A percentile compares a stretch with the other conserved stretches of the same genome.
Conservation (phyloP, 768 basidiomycete species). For the Sarcodon sp. region DNA sequence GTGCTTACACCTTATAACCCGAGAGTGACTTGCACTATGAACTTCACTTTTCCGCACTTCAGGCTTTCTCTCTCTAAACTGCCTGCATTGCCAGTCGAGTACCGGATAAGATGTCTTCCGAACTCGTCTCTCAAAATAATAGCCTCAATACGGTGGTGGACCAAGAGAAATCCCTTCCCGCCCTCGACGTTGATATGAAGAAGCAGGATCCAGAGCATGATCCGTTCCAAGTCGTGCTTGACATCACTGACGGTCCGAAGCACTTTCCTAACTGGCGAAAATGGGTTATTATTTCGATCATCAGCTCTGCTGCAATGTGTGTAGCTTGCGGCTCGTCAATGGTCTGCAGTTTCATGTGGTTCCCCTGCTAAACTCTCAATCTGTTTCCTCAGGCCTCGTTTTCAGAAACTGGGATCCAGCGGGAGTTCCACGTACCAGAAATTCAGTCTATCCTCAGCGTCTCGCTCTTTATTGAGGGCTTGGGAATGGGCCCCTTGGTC, state of each 20-base stretch:
- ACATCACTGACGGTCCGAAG: conserved; percentile 10
- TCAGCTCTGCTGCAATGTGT: conserved; percentile 11
- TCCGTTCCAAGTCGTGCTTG: conserved; percentile 3
- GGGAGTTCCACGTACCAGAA: conserved; percentile 21
- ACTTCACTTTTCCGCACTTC: too few species aligned
- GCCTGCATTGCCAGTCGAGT: too few species aligned
- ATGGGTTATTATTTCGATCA: conserved; percentile 11
- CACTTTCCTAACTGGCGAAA: conserved; percentile 5
- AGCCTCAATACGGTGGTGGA: too few species aligned
- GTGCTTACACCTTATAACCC: too few species aligned
- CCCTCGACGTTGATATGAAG: too few species aligned
- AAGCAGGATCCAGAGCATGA: too few species aligned
- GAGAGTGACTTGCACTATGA: too few species aligned
- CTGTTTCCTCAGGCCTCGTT: conserved; percentile 15
- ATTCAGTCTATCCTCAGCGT: conserved; percentile 29
- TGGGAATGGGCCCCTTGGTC: conserved; percentile 17
- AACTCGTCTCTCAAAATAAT: too few species aligned
- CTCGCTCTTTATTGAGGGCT: conserved; percentile 24
- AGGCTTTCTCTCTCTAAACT: too few species aligned
- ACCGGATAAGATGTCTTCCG: too few species aligned
- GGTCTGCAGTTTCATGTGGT: conserved; percentile 3
- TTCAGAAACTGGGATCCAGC: conserved; percentile 24
- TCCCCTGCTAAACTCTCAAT: not conserved
- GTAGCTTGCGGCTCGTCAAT: conserved; percentile 13
- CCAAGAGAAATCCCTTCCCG: too few species aligned